These are phyloP conservation scores for Hymenoscyphus albidus DNA, from an alignment of 2,329 filamentous ascomycete species.

Conservation along the genomic window DNA sequence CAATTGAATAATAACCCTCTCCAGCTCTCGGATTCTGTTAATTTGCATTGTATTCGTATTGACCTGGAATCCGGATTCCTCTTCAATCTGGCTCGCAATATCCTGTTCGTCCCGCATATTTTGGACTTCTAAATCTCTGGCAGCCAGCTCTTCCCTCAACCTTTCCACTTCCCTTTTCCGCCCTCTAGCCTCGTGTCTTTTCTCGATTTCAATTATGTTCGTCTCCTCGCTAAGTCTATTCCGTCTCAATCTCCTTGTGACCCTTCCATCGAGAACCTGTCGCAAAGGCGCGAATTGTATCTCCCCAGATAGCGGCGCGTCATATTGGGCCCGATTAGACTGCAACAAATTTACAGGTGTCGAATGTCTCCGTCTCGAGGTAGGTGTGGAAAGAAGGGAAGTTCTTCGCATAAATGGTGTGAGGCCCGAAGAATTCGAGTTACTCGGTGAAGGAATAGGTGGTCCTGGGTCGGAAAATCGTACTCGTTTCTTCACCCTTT, in stretches of 20 bases:
- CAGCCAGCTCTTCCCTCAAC: slow-evolving; percentile 45
- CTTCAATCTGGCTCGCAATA: slow-evolving; percentile 29
- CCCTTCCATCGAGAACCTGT: slow-evolving; percentile 53
- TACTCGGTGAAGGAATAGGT: slow-evolving; percentile 26
- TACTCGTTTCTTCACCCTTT: slow-evolving; percentile 45
- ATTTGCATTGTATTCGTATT: slow-evolving; percentile 19
- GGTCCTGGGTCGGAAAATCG: slow-evolving; percentile 58
- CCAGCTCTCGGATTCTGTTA: slow-evolving; percentile 28
- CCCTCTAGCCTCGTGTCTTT: slow-evolving; percentile 39
- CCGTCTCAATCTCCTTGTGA: slow-evolving; percentile 54
- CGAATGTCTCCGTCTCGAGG: slow-evolving; percentile 45
- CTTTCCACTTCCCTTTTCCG: slow-evolving; percentile 46
- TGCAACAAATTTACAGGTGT: slow-evolving; percentile 35
- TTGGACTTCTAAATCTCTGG: slow-evolving; percentile 32
- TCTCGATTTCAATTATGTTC: slow-evolving; percentile 48
- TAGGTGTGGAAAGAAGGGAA: slow-evolving; percentile 38
- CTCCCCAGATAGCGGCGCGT: slow-evolving; percentile 36
- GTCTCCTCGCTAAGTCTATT: slow-evolving; percentile 57
- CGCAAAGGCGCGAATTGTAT: slow-evolving; percentile 48
- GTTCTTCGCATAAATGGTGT: slow-evolving; percentile 56
- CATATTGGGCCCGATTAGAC: slow-evolving; percentile 25
- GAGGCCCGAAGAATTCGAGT: slow-evolving; percentile 45
- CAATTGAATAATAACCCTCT: slow-evolving; percentile 28
- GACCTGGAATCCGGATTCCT: slow-evolving; percentile 23
- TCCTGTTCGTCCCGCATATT: slow-evolving; percentile 31